phyloP scores from a whole-genome alignment of 2,329 filamentous ascomycete genomes.

The Botrytis hyacinthi region DNA sequence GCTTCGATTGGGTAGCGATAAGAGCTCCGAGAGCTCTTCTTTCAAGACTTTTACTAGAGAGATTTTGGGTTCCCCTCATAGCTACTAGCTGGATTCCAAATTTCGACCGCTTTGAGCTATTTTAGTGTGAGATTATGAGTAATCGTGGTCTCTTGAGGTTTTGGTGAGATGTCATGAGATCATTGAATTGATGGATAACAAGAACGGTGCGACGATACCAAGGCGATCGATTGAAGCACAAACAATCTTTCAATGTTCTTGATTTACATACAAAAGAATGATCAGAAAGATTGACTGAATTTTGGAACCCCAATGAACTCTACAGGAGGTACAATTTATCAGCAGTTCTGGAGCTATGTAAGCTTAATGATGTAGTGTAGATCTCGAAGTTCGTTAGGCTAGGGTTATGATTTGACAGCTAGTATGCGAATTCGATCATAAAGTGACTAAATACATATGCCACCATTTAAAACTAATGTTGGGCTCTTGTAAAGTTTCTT shows the following conservation, averaged over 20 bases:
- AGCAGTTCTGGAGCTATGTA: not conserved
- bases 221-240: not conserved
- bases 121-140: not conserved
- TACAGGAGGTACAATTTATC: too few species aligned
- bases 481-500: not conserved
- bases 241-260: not conserved
- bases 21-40: not conserved
- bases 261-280: not conserved
- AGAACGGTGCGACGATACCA: not conserved
- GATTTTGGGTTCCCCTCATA: not conserved
- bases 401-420: not conserved
- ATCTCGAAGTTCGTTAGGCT: not conserved
- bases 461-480: not conserved
- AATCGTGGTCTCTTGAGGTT: not conserved
- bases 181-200: not conserved
- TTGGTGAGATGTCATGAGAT: not conserved
- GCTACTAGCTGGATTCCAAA: accelerated
- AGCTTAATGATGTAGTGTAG: not conserved
- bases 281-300: not conserved
- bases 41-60: not conserved
- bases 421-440: not conserved
- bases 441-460: not conserved
- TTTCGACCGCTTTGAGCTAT: not conserved
- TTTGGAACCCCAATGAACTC: not conserved
- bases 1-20: not conserved